Conservation (phyloP, 2,329 filamentous ascomycete species). For the Epichloe gansuensis region DNA sequence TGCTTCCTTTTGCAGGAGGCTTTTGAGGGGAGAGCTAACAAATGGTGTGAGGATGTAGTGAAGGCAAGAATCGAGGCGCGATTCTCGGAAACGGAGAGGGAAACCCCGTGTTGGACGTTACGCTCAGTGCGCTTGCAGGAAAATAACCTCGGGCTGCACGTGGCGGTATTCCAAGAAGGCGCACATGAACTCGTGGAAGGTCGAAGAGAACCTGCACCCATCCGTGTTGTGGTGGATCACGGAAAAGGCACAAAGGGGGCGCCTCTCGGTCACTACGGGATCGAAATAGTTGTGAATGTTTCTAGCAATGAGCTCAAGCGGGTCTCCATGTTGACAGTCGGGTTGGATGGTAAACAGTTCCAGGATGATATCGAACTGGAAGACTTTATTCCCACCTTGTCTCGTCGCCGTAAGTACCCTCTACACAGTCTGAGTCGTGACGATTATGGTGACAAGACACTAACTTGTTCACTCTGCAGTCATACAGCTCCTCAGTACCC, state of each 20-base stretch:
- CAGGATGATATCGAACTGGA: conserved; percentile 60
- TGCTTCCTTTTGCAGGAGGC: conserved; percentile 61
- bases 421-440: no score
- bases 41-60: conserved; percentile 71
- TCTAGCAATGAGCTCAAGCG: conserved; percentile 38
- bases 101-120: conserved; percentile 68
- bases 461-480: conserved; percentile 35
- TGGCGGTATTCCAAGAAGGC: conserved; percentile 61
- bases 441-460: not conserved
- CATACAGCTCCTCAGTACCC: conserved; percentile 55
- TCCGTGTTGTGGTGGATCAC: conserved; percentile 63
- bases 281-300: conserved; percentile 59
- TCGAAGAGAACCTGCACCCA: conserved; percentile 52
- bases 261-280: conserved; percentile 52
- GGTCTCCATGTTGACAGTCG: conserved; percentile 39
- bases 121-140: conserved; percentile 54
- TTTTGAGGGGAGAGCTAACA: conserved; percentile 65
- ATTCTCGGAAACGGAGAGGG: conserved; percentile 72
- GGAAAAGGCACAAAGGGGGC: conserved; percentile 53
- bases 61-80: conserved; percentile 78
- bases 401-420: conserved; percentile 51
- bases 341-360: conserved; percentile 56
- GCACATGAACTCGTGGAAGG: conserved; percentile 49
- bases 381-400: conserved; percentile 62
- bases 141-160: conserved; percentile 44